Conservation (phyloP, 805 yeast species). For the Candida ovalis region DNA sequence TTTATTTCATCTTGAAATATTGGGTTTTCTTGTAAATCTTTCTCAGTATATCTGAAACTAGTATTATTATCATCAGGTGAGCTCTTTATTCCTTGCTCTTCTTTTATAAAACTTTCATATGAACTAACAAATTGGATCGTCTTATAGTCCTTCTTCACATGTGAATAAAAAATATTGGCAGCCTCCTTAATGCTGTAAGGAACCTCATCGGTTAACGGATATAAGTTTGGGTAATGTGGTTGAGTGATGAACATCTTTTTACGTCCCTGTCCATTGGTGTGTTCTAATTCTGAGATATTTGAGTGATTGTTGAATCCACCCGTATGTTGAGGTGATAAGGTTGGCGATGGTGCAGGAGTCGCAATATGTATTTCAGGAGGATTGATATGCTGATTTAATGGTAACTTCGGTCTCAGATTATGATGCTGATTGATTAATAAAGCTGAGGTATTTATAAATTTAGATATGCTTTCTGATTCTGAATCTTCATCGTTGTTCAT, state of each 20-base stretch:
- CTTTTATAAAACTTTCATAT: conserved; percentile 63
- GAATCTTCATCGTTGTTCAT: conserved; percentile 14
- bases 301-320: conserved; percentile 26
- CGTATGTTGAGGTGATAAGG: conserved; percentile 45
- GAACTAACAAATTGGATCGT: conserved; percentile 69
- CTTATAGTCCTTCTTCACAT: conserved; percentile 64
- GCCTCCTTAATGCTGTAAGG: conserved; percentile 84
- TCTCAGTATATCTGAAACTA: conserved; percentile 20
- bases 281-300: conserved; percentile 28
- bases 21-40: conserved; percentile 34
- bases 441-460: conserved; percentile 23
- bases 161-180: conserved; percentile 55
- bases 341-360: conserved; percentile 87
- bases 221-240: conserved; percentile 31
- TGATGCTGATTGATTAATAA: conserved; percentile 31
- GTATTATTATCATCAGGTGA: not conserved
- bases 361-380: conserved; percentile 61
- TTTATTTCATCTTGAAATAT: conserved; percentile 33
- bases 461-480: conserved; percentile 15
- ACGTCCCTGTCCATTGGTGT: conserved; percentile 28
- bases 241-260: conserved; percentile 32
- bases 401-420: conserved; percentile 27
- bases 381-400: conserved; percentile 30
- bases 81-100: conserved; percentile 41
- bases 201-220: conserved; percentile 34